These are phyloP conservation scores for Dryas integrifolia DNA, from an alignment of 331 rosid species.

Conservation along the genomic window DNA sequence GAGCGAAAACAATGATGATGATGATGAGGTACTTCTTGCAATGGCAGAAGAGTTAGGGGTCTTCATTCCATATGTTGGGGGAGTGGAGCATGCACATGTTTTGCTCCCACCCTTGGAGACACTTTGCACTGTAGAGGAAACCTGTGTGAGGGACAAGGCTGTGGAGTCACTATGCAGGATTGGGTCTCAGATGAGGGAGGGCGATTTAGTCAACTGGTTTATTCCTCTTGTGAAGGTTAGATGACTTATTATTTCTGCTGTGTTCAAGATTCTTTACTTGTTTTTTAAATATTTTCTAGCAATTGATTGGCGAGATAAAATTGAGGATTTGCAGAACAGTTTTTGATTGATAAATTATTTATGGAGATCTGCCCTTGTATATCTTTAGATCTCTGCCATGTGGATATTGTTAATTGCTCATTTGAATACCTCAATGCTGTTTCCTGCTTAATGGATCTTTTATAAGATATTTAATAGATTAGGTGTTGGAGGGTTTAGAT, in stretches of 20 bases:
- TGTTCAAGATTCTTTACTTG: neutral
- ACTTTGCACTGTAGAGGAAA: conserved; percentile 94
- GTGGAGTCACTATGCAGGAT: conserved; percentile 88
- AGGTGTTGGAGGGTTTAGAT: too few relatives aligned
- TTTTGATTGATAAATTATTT: neutral
- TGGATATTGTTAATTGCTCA: neutral
- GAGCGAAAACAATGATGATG: conserved; percentile 86
- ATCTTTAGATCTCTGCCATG: neutral
- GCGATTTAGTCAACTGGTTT: conserved; percentile 76
- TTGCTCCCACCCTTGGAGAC: conserved; percentile 83
- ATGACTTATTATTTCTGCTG: conserved; percentile 18
- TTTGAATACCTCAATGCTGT: neutral
- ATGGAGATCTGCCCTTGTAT: neutral
- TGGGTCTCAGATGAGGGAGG: conserved; percentile 96
- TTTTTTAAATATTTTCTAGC: neutral
- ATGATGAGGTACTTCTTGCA: conserved; percentile 97
- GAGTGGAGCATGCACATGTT: conserved; percentile 86
- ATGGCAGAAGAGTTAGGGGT: conserved; percentile 99
- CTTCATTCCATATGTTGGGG: conserved; percentile 91
- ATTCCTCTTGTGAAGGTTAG: conserved; percentile 92
- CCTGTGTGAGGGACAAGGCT: conserved; percentile 93
- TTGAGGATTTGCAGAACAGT: too few relatives aligned
- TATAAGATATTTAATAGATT: neutral
- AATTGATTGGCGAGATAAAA: too few relatives aligned
- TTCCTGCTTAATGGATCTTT: neutral